Base-by-base conservation (phyloP, 345 rosid genomes). In the Noccaea caerulescens region DNA sequence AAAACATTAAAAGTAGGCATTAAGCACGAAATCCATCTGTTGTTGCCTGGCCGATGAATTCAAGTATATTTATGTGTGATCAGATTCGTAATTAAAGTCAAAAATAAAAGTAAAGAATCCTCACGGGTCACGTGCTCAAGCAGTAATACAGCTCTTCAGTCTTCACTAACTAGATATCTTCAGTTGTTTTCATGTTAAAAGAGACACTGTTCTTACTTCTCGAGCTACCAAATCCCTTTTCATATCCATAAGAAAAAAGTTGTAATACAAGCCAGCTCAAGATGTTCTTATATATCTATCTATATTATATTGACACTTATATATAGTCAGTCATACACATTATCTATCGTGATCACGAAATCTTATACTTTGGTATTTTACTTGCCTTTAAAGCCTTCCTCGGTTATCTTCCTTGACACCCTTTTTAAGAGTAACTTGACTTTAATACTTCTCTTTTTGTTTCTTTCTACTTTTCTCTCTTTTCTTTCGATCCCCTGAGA, bases 321-420 rank as follows among this genome's bases (percentile, higher is more conserved):
- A 27, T 44, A 54, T 62, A 61, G 30, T 27, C 45, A 43, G 38
- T 23, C 50, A 34, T 37, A 25, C 3, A 53, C 69, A 13, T 49
- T 58, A 59, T 54, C 66, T 33, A 41, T 66, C 32, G 64, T 72
- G 70, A 67, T 72, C 69, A 44, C 43, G 73, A 66, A 75, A 58
- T 69, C 70, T 71, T 78, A 59, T 25, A 58, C 52, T 20, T 64
- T 45, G 41, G 53, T 80, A 73, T 82, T 54, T 60, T 75, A 76
- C 93, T 90, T 90, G 90, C 90, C 95, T 93, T 90, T 81, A 79
- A 90, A 93, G 91, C 79, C 76, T 84, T 69, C 76, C 46, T 71
- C 43, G 25, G 59, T 51, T 76, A 74, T 44, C 74, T 64, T 66
- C 66, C 80, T 54, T 62, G 59, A 62, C 71, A 58, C 72, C 68